A percentile compares a stretch with the other conserved stretches of the same genome.
These are phyloP conservation scores for Podaxis mareebaensis DNA, from an alignment of 768 basidiomycete genomes.

Conservation along the genomic window DNA sequence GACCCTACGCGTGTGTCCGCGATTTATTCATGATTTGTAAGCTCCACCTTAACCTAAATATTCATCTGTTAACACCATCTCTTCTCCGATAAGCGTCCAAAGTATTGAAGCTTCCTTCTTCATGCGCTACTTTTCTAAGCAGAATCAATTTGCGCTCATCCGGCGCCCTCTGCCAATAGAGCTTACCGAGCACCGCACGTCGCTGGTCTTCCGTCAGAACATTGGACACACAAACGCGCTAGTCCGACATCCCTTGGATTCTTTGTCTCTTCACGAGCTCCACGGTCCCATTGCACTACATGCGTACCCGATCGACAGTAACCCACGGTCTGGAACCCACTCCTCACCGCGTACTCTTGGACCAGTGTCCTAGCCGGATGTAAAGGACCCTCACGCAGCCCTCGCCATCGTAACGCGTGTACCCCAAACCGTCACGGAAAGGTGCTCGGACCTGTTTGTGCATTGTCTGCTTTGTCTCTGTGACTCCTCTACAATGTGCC, in stretches of 20 bases:
- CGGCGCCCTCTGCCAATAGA: neutral
- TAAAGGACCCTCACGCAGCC: too few relatives aligned
- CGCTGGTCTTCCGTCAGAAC: neutral
- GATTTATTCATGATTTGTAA: neutral
- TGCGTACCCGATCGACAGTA: neutral
- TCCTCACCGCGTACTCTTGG: too few relatives aligned
- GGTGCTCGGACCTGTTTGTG: neutral
- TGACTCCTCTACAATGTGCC: neutral
- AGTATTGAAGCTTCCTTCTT: neutral
- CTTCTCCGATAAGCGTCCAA: neutral
- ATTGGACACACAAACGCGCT: neutral
- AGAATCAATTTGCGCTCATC: neutral
- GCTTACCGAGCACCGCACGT: neutral
- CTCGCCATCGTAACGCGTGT: too few relatives aligned
- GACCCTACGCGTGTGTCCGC: neutral
- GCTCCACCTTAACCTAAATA: neutral
- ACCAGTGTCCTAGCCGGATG: too few relatives aligned
- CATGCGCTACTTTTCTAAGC: neutral
- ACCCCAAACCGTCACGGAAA: neutral
- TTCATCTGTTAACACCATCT: conserved; percentile 3
- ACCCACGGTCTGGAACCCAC: neutral
- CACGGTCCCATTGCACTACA: neutral
- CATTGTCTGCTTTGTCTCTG: neutral
- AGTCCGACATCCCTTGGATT: neutral
- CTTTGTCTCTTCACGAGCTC: neutral